phyloP scores from a whole-genome alignment of 2,329 filamentous ascomycete genomes.

The Zasmidium angulare region DNA sequence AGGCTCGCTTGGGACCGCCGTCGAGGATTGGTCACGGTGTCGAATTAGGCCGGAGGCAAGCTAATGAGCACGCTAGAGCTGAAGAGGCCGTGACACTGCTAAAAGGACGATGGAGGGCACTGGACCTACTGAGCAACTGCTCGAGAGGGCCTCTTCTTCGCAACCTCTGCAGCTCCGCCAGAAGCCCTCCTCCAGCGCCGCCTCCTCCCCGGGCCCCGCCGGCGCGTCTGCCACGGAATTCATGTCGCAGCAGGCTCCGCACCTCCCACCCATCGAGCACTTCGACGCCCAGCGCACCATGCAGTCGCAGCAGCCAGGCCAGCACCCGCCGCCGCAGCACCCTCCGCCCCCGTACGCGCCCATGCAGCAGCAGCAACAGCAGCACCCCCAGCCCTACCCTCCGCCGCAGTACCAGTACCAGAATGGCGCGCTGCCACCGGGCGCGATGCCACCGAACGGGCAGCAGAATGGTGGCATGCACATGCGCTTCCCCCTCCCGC shows the following conservation, averaged over 20 bases:
- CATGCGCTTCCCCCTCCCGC: constrained; percentile 58
- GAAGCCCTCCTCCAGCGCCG: constrained; percentile 34
- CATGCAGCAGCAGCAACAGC: constrained; percentile 11
- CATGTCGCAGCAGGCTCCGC: constrained; percentile 7
- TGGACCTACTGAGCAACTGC: not conserved
- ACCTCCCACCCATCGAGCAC: constrained; percentile 29
- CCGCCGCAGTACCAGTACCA: constrained; percentile 27
- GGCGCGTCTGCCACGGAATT: constrained; percentile 5
- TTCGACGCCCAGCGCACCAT: constrained; percentile 22
- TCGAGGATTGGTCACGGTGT: not conserved
- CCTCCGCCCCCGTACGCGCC: constrained; percentile 19
- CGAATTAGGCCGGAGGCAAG: not conserved
- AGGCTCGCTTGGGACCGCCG: not conserved
- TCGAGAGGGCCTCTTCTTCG: constrained; percentile 2
- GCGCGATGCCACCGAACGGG: constrained; percentile 23
- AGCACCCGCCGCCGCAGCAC: constrained; percentile 22
- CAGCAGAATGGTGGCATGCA: constrained; percentile 27
- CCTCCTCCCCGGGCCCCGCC: not conserved
- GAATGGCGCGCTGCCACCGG: constrained; percentile 23
- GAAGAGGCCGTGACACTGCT: not conserved
- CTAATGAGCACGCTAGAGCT: constrained; percentile 1
- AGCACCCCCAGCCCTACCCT: constrained; percentile 25
- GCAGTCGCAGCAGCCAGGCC: constrained; percentile 17
- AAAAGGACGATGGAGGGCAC: constrained; percentile 3
- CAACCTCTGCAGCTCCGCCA: constrained; percentile 2